Conservation (phyloP, 2,329 filamentous ascomycete genomes). For the Dactylellina leptospora region DNA sequence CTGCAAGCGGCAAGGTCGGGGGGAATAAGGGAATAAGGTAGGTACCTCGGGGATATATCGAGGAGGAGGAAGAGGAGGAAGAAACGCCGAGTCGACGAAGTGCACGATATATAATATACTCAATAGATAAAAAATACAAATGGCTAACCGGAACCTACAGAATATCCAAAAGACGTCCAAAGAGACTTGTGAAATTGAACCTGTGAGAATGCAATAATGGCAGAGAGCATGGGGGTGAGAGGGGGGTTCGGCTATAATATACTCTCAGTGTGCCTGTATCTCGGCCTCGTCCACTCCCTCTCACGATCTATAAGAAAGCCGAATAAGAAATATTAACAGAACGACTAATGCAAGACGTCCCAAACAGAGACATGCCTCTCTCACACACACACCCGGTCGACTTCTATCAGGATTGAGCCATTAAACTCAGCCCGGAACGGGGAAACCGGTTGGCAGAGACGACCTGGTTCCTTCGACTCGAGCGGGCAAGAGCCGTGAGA, state of each 20-base stretch:
- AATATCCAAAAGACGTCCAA: slow-evolving; percentile 3
- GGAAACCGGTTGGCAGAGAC: slow-evolving; percentile 40
- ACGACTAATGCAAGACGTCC: no score
- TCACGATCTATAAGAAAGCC: neutral
- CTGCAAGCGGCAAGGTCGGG: slow-evolving; percentile 45
- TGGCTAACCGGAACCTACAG: slow-evolving; percentile 42
- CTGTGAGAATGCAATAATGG: slow-evolving; percentile 19
- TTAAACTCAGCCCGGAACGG: slow-evolving; percentile 42
- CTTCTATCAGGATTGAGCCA: slow-evolving; percentile 18
- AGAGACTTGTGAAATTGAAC: slow-evolving; percentile 21
- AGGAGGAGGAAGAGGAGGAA: no score
- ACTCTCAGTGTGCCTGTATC: slow-evolving; percentile 9
- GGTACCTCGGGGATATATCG: no score
- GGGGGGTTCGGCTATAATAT: slow-evolving; percentile 31
- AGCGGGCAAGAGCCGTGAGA: slow-evolving; percentile 36
- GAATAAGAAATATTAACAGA: slow-evolving; percentile 21
- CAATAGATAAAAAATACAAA: neutral
- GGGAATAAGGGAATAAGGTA: neutral
- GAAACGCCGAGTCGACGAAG: neutral
- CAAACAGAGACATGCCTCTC: slow-evolving; percentile 49
- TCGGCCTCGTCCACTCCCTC: no score
- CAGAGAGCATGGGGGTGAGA: slow-evolving; percentile 9
- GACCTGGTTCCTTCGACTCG: slow-evolving; percentile 11
- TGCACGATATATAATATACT: neutral
- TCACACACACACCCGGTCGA: slow-evolving; percentile 21